phyloP scores from a whole-genome alignment of 73 alveolate genomes.

The Stentor roeselii region DNA sequence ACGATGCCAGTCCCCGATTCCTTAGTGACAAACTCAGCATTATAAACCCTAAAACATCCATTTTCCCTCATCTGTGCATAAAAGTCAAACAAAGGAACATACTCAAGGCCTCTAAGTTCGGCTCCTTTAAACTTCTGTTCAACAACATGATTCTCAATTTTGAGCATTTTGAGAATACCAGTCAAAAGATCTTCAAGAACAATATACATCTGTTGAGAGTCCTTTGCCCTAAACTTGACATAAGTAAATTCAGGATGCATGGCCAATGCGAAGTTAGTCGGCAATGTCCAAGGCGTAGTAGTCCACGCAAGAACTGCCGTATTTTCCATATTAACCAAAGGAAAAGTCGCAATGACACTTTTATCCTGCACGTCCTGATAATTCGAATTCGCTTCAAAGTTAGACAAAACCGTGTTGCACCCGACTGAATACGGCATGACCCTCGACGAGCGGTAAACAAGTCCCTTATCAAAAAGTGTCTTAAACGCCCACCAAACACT shows the following conservation, averaged over 20 bases:
- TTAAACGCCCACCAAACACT: constrained; percentile 99
- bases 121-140: constrained; percentile 63
- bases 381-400: constrained; percentile 97
- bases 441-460: constrained; percentile 81
- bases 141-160: constrained; percentile 51
- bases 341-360: constrained; percentile 95
- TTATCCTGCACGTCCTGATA: constrained; percentile 89
- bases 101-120: constrained; percentile 82
- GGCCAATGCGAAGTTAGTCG: constrained; percentile 94
- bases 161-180: constrained; percentile 59
- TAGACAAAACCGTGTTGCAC: constrained; percentile 96
- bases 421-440: constrained; percentile 99
- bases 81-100: constrained; percentile 94
- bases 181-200: constrained; percentile 83
- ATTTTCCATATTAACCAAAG: constrained; percentile 67
- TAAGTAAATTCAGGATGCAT: constrained; percentile 89
- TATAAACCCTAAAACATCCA: constrained; percentile 90
- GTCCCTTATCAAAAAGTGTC: constrained; percentile 94
- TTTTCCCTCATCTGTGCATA: constrained; percentile 65
- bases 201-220: constrained; percentile 58
- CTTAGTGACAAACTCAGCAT: constrained; percentile 92
- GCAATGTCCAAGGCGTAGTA: constrained; percentile 99
- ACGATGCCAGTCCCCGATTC: constrained; percentile 99
- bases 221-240: constrained; percentile 74
- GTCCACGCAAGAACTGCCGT: constrained; percentile 98